Conservation (phyloP, 2,329 filamentous ascomycete species). For the Sporothrix brunneoviolacea region DNA sequence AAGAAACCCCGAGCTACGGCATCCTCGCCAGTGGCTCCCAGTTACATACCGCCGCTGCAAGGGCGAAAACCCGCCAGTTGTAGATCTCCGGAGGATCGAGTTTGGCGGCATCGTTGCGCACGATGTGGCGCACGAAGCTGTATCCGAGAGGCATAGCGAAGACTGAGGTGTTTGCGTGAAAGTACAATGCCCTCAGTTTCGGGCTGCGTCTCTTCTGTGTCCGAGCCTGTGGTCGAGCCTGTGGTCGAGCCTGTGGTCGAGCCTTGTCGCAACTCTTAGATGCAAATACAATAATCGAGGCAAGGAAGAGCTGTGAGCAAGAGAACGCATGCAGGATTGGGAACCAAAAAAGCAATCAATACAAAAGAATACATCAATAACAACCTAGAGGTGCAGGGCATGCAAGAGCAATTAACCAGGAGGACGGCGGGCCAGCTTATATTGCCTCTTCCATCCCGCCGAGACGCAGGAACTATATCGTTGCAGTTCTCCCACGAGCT, state of each 20-base stretch:
- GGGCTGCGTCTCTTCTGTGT: too few relatives aligned
- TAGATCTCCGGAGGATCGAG: constrained; percentile 61
- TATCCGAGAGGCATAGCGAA: constrained; percentile 10
- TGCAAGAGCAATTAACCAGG: background rate
- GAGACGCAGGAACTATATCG: too few relatives aligned
- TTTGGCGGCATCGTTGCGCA: constrained; percentile 55
- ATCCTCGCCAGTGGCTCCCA: too few relatives aligned
- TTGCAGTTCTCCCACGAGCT: too few relatives aligned
- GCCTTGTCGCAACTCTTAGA: too few relatives aligned
- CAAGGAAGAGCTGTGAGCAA: background rate
- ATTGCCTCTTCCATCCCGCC: too few relatives aligned
- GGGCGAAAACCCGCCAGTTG: constrained; percentile 59
- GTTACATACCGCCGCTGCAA: constrained; percentile 46
- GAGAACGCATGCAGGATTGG: background rate
- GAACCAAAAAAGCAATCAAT: background rate
- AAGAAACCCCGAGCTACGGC: too few relatives aligned
- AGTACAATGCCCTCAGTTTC: too few relatives aligned
- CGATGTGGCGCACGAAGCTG: constrained; percentile 23
- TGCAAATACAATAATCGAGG: too few relatives aligned
- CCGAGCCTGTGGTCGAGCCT: too few relatives aligned
- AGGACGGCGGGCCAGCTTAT: background rate
- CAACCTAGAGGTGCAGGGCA: background rate
- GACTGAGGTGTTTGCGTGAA: too few relatives aligned
- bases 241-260: too few relatives aligned
- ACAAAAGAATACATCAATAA: background rate